These are phyloP conservation scores for Brassica nigra DNA, from an alignment of 345 rosid genomes.

Conservation along the genomic window DNA sequence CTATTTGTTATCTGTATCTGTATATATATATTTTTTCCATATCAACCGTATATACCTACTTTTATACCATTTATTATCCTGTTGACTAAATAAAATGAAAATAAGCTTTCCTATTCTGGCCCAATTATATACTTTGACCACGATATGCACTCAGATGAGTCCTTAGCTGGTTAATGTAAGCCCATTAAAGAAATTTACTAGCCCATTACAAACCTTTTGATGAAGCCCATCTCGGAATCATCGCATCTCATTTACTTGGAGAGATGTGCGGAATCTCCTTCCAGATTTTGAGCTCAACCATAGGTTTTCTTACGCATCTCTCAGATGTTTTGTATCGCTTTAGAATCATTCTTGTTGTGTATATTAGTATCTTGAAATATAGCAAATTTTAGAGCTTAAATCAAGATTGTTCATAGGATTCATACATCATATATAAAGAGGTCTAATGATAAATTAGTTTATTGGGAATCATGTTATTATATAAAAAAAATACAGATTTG, in stretches of 20 bases:
- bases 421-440: neutral
- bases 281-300: neutral
- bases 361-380: neutral
- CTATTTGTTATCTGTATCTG: constrained; percentile 8
- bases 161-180: neutral
- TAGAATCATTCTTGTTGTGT: neutral
- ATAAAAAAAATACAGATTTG: neutral
- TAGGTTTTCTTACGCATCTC: neutral
- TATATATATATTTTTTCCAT: neutral
- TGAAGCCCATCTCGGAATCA: neutral
- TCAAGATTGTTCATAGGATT: neutral
- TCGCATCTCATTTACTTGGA: too few relatives aligned
- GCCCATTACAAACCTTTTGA: neutral
- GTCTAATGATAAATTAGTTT: neutral
- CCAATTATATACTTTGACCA: constrained; percentile 3
- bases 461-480: neutral
- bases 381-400: neutral
- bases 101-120: neutral
- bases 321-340: neutral
- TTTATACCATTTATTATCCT: neutral
- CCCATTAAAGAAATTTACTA: neutral
- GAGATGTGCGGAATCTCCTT: neutral
- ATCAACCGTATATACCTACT: neutral
- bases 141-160: neutral
- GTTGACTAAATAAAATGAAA: neutral